A percentile compares a stretch with the other conserved stretches of the same genome.
phyloP scores from a whole-genome alignment of 169 alveolate genomes.

The Toxoplasma gondii region DNA sequence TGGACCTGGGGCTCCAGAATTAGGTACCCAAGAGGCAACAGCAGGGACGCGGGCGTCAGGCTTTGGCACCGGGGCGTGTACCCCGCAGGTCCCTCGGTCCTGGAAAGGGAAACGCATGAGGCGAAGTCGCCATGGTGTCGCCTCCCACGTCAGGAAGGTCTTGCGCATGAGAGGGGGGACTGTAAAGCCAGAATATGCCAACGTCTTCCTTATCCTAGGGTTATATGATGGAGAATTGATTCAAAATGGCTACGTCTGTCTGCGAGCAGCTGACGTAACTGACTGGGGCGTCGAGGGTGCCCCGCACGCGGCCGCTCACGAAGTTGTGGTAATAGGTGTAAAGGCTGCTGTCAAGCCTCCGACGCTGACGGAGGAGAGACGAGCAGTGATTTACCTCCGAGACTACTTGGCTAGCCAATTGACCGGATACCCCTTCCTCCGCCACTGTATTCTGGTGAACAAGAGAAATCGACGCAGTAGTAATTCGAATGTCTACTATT shows the following conservation, averaged over 20 bases:
- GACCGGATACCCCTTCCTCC: constrained; percentile 16
- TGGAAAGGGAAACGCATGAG: background rate
- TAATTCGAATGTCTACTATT: background rate
- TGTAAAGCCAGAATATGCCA: background rate
- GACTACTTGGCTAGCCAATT: constrained; percentile 27
- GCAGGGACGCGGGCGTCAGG: background rate
- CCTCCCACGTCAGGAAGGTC: background rate
- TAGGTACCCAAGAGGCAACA: background rate
- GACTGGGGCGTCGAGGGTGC: constrained; percentile 21
- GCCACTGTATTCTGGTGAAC: constrained; percentile 29
- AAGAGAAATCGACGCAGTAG: background rate
- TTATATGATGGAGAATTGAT: background rate
- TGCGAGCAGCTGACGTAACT: constrained; percentile 12
- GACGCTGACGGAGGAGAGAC: background rate
- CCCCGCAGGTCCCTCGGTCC: background rate
- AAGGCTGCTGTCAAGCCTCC: constrained; percentile 11
- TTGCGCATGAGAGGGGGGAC: background rate
- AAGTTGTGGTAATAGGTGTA: background rate
- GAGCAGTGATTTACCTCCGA: constrained; percentile 1
- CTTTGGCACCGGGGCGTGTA: background rate
- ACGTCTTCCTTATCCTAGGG: constrained; percentile 23
- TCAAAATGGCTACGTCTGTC: constrained; percentile 29
- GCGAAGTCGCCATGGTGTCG: background rate
- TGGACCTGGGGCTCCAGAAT: background rate
- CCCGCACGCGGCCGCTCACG: background rate